A percentile compares a stretch with the other conserved stretches of the same genome.
Conservation (phyloP, 768 basidiomycete genomes). For the Boletus sp. region DNA sequence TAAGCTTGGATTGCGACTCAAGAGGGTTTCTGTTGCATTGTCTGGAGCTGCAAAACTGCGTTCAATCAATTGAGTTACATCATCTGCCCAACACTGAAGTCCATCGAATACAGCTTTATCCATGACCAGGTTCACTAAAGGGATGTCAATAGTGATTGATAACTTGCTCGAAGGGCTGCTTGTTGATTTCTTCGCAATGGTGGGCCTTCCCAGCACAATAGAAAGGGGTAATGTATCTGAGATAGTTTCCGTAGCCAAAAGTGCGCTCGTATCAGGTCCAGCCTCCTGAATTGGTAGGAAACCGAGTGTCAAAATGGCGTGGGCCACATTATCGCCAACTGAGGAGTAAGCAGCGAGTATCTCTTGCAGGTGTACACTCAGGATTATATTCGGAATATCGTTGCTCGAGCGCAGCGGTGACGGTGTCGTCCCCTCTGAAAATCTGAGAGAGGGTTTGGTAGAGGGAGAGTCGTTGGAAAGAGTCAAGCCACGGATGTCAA, state of each 20-base stretch:
- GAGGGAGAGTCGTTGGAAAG: constrained; percentile 33
- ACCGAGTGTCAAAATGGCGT: constrained; percentile 51
- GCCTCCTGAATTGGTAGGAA: constrained; percentile 31
- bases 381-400: constrained; percentile 19
- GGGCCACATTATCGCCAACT: constrained; percentile 40
- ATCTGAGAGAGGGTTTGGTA: constrained; percentile 28
- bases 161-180: constrained; percentile 6
- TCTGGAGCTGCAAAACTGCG: constrained; percentile 29
- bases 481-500: constrained; percentile 58
- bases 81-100: constrained; percentile 87
- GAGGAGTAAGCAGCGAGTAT: constrained; percentile 50
- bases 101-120: constrained; percentile 69
- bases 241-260: constrained; percentile 25
- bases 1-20: constrained; percentile 58
- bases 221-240: constrained; percentile 20
- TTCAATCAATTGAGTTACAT: constrained; percentile 71
- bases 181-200: background rate
- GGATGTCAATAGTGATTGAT: constrained; percentile 42
- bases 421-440: constrained; percentile 21
- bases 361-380: constrained; percentile 44
- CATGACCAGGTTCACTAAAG: constrained; percentile 60
- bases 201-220: constrained; percentile 18
- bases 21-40: constrained; percentile 29
- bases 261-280: constrained; percentile 16
- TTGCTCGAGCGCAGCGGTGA: background rate